Conservation (phyloP, 805 yeast species). For the Candida lessepsii region DNA sequence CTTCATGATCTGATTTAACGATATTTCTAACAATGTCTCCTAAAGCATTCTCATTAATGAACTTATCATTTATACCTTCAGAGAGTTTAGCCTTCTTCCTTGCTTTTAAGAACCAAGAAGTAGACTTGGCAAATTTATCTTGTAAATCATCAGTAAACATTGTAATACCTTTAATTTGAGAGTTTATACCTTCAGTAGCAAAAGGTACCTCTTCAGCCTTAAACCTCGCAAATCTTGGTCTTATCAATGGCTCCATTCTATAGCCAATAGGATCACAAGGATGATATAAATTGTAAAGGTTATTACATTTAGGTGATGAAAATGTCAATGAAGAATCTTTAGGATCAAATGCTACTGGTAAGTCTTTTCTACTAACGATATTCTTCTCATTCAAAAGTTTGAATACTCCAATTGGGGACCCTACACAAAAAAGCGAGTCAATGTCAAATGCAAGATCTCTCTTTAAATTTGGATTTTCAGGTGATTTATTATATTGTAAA, state of each 20-base stretch:
- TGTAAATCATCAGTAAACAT: conserved; percentile 37
- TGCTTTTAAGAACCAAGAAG: conserved; percentile 31
- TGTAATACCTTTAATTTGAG: conserved; percentile 44
- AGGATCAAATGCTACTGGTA: conserved; percentile 23
- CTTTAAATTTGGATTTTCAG: conserved; percentile 28
- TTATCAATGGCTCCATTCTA: conserved; percentile 80
- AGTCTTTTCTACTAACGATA: conserved; percentile 44
- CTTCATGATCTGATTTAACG: conserved; percentile 18
- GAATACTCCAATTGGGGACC: conserved; percentile 89
- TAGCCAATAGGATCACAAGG: conserved; percentile 92
- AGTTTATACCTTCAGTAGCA: conserved; percentile 51
- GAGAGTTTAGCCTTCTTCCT: conserved; percentile 10
- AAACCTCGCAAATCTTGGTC: conserved; percentile 44
- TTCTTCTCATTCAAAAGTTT: conserved; percentile 66
- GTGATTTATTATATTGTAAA: conserved; percentile 38
- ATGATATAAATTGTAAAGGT: conserved; percentile 80
- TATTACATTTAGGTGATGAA: conserved; percentile 56
- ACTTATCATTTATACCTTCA: conserved; percentile 17
- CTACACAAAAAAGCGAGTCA: conserved; percentile 73
- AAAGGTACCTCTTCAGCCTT: conserved; percentile 61
- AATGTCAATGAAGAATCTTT: conserved; percentile 15
- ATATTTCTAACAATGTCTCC: conserved; percentile 39
- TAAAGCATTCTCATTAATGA: conserved; percentile 35
- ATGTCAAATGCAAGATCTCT: conserved; percentile 64
- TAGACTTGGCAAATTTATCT: conserved; percentile 34